Evolutionary conservation across 2,329 filamentous ascomycete species (phyloP).

Genomic region (Nothophaeocryptopus gaeumannii): DNA sequence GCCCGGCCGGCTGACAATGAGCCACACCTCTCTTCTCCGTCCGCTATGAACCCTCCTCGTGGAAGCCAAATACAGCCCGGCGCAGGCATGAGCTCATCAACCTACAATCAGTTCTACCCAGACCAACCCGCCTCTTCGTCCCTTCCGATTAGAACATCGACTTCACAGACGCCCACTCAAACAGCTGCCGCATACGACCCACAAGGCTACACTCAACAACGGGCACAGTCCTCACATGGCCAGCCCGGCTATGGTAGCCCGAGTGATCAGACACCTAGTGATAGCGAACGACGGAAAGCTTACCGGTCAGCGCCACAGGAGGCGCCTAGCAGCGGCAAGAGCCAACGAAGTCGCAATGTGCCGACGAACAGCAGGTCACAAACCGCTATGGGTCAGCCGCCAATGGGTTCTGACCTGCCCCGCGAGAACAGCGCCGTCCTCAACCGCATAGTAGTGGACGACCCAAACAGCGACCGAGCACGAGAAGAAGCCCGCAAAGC

Average conservation of each 20-base stretch:
- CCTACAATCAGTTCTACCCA: conserved; percentile 66
- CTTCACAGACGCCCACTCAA: conserved; percentile 22
- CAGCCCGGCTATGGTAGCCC: conserved; percentile 43
- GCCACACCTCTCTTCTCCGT: conserved; percentile 35
- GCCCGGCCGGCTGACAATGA: conserved; percentile 32
- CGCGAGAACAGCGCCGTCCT: conserved; percentile 78
- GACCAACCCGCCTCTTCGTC: conserved; percentile 24
- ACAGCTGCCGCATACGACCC: conserved; percentile 26
- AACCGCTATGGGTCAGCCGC: conserved; percentile 53
- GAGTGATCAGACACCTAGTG: conserved; percentile 28
- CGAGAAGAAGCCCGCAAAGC: conserved; percentile 68
- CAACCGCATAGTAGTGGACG: conserved; percentile 72
- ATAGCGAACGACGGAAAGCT: conserved; percentile 38
- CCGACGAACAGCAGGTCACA: conserved; percentile 46
- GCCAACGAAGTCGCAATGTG: conserved; percentile 34
- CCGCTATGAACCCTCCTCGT: conserved; percentile 45
- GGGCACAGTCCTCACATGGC: conserved; percentile 34
- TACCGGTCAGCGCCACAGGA: conserved; percentile 43
- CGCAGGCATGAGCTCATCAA: conserved; percentile 67
- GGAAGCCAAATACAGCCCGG: conserved; percentile 43
- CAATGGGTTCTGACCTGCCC: conserved; percentile 54
- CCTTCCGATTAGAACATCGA: conserved; percentile 26
- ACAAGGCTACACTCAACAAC: conserved; percentile 25
- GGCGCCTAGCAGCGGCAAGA: conserved; percentile 45
- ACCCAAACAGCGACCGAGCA: conserved; percentile 69